Evolutionary conservation across 2,329 filamentous ascomycete genomes (phyloP).

Genomic region (Eutypella sp.): DNA sequence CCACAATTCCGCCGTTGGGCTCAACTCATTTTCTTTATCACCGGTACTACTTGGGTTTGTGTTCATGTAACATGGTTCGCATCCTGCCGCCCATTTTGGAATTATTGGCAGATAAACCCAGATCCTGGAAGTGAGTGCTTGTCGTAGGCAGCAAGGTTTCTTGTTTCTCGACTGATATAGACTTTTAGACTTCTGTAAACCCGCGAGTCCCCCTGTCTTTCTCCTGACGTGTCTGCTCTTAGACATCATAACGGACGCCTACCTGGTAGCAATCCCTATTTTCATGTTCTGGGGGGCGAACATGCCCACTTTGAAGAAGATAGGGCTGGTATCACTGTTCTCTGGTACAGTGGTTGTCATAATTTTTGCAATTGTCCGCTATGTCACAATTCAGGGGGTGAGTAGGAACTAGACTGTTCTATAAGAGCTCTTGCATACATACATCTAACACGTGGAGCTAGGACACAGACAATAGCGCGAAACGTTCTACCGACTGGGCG

Average conservation of each 20-base stretch:
- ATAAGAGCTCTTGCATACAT: too few relatives aligned
- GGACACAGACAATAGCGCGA: conserved; percentile 3
- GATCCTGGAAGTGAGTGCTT: conserved; percentile 11
- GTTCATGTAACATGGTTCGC: conserved; percentile 7
- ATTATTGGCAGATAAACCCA: conserved; percentile 13
- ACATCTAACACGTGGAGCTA: background rate
- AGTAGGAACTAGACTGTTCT: background rate
- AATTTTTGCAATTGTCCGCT: conserved; percentile 4
- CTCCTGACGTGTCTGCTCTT: conserved; percentile 4
- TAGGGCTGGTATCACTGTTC: conserved; percentile 2
- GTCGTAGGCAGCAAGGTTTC: too few relatives aligned
- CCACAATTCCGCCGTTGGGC: background rate
- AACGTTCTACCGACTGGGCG: conserved; percentile 4
- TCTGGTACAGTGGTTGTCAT: conserved; percentile 7
- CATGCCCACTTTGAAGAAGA: conserved; percentile 2
- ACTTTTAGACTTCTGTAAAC: conserved; percentile 7
- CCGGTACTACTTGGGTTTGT: conserved; percentile 5
- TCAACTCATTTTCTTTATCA: conserved; percentile 5
- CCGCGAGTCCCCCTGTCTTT: conserved; percentile 6
- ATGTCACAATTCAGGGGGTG: conserved; percentile 5
- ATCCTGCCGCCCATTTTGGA: conserved; percentile 7
- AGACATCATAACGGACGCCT: conserved; percentile 8
- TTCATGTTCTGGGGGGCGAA: conserved; percentile 7
- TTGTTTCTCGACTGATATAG: too few relatives aligned
- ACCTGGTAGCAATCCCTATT: conserved; percentile 8